Evolutionary conservation across 257 asterid species (phyloP), one percentile per base, ranked within the genome.

Genomic region (Orobanche coerulescens): DNA sequence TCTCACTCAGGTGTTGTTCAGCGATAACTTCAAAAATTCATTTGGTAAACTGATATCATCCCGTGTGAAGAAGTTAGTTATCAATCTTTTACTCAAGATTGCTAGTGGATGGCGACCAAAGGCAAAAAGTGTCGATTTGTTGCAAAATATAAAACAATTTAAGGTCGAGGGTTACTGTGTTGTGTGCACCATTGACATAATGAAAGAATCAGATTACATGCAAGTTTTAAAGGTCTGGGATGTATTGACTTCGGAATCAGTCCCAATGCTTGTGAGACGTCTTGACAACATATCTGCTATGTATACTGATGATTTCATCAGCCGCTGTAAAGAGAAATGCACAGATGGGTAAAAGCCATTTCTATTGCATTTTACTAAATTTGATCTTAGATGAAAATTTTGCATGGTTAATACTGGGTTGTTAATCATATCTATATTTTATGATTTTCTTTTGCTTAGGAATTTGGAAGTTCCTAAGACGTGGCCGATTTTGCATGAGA

Each of bases 31-130:
- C 60, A 65, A 75, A 48, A 82, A 59, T 34, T 84, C 95, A 6
- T 87, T 82, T 71, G 73, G 34, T 19, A 72, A 54, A 36, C 20
- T 80, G 73, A 58, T 9, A 49, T 62, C 76, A 6, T 62, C 77
- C 16, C 47, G 44, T 12, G 44, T 65, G 25, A 87, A 64, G 75
- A 84, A 80, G 68, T 58, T 73, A 66, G 84, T 68, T 47, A 22
- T 84, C 10, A 64, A 43, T 30, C 37, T 73, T 33, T 59, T 84
- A 47, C 65, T 80, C 37, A 82, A 74, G 73, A 77, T 84, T 64
- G 81, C 88, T 49, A 57, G 76, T 14, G 95, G 95, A 34, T 84
- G 95, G 95, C 78, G 88, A 55, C 94, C 95, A 1, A 75, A 71
- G 80, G 84, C 67, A 42, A 56, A 64, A 42, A 67, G 52, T 25